Percentiles rank a stretch among this genome's conserved stretches.
phyloP scores from a whole-genome alignment of 139 green algal genomes.

The Ettlia oleoabundans region DNA sequence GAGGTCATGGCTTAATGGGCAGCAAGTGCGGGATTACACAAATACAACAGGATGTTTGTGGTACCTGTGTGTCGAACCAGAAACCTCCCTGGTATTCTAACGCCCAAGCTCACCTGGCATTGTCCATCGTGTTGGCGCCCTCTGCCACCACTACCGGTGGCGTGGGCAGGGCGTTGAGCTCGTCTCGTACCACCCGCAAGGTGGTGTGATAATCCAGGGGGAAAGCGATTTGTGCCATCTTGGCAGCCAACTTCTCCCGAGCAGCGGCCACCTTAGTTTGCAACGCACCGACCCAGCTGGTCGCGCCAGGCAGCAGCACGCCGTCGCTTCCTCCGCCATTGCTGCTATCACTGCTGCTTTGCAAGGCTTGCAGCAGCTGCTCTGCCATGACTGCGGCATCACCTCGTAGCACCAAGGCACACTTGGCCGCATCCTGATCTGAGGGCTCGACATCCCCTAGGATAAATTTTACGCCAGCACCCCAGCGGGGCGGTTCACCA shows the following conservation, averaged over 20 bases:
- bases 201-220: constrained; percentile 71
- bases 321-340: background rate
- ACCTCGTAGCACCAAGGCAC: constrained; percentile 51
- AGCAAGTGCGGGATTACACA: too few relatives aligned
- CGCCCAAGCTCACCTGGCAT: constrained; percentile 44
- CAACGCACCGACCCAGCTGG: constrained; percentile 26
- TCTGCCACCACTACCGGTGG: constrained; percentile 70
- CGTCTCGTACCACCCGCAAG: constrained; percentile 63
- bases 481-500: constrained; percentile 75
- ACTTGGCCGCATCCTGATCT: constrained; percentile 49
- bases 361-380: constrained; percentile 49
- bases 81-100: background rate
- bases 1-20: too few relatives aligned
- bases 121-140: constrained; percentile 91
- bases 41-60: too few relatives aligned
- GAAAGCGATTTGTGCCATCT: constrained; percentile 22
- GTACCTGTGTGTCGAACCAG: too few relatives aligned
- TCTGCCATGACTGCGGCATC: constrained; percentile 55
- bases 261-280: constrained; percentile 33
- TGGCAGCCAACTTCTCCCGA: constrained; percentile 47
- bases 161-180: constrained; percentile 35
- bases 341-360: too few relatives aligned
- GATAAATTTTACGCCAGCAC: constrained; percentile 67
- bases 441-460: constrained; percentile 64
- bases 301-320: background rate